Percentiles rank a stretch among this genome's conserved stretches.
phyloP scores from a whole-genome alignment of 441 rosid genomes.

The Viola pubescens region DNA sequence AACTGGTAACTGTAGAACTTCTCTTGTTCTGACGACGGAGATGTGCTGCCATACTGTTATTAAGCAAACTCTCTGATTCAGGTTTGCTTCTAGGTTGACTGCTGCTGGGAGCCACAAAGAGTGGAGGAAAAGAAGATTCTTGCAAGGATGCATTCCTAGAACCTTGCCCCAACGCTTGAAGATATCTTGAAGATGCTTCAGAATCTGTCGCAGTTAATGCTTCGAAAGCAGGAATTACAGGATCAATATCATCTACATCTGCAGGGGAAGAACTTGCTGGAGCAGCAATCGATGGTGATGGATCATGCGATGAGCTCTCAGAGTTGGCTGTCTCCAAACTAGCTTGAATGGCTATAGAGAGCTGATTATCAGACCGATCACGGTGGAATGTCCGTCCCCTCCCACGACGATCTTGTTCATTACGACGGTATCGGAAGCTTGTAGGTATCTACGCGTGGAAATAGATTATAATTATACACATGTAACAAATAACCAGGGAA shows the following conservation, averaged over 20 bases:
- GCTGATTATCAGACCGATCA: conserved; percentile 60
- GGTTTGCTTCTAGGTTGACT: conserved; percentile 40
- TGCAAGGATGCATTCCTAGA: conserved; percentile 44
- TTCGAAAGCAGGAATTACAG: conserved; percentile 63
- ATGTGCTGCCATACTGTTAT: conserved; percentile 62
- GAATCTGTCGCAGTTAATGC: conserved; percentile 45
- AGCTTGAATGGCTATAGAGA: conserved; percentile 57
- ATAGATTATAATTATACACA: conserved; percentile 5
- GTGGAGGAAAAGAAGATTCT: conserved; percentile 92
- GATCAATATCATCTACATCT: conserved; percentile 36
- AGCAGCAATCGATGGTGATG: conserved; percentile 38
- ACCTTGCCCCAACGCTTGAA: conserved; percentile 62
- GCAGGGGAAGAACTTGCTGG: conserved; percentile 35
- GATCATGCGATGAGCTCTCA: conserved; percentile 39
- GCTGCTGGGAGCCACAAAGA: conserved; percentile 29
- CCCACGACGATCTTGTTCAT: conserved; percentile 75
- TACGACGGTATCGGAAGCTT: conserved; percentile 72
- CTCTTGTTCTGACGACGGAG: conserved; percentile 44
- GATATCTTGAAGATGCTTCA: conserved; percentile 66
- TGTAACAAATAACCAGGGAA: conserved; percentile 6
- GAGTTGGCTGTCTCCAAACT: conserved; percentile 49
- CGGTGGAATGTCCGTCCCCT: conserved; percentile 56
- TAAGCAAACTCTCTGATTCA: conserved; percentile 35
- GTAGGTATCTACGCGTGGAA: conserved; percentile 60
- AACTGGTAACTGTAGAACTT: conserved; percentile 22